Percentiles rank a stretch among this genome's conserved stretches.
These are phyloP conservation scores for Conticribra weissflogii DNA, from an alignment of 108 stramenopile species.

Conservation along the genomic window DNA sequence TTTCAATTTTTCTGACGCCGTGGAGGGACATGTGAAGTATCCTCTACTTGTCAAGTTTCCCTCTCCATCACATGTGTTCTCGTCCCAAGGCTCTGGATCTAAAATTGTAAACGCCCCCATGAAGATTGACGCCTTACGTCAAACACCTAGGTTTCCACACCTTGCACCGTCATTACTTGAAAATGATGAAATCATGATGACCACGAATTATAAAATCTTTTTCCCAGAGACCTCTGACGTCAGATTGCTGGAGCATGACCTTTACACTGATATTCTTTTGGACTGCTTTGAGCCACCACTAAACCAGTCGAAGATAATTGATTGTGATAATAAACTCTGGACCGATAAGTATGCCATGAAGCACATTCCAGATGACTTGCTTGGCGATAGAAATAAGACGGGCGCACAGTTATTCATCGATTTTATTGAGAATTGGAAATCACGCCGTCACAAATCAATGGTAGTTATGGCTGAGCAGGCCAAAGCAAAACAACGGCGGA, in stretches of 20 bases:
- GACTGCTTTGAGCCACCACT: neutral
- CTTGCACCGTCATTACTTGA: neutral
- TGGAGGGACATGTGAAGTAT: neutral
- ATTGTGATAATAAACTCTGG: conserved; percentile 46
- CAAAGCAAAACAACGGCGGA: conserved; percentile 22
- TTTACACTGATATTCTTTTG: neutral
- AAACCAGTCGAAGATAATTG: neutral
- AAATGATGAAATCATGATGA: no score
- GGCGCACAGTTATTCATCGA: conserved; percentile 34
- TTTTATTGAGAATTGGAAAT: conserved; percentile 73
- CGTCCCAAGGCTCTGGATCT: neutral
- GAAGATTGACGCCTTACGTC: neutral
- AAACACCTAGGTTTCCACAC: neutral
- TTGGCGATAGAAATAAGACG: conserved; percentile 41
- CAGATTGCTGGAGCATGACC: no score
- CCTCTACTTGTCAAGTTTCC: conserved; percentile 24
- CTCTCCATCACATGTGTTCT: conserved; percentile 41
- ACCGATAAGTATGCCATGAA: conserved; percentile 46
- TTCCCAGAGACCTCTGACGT: no score
- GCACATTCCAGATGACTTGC: conserved; percentile 41
- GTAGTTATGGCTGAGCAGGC: conserved; percentile 47
- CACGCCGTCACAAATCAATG: conserved; percentile 52
- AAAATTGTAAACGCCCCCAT: neutral
- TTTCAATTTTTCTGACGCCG: neutral
- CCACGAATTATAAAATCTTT: no score